Evolutionary conservation across 2,329 filamentous ascomycete species (phyloP).

Genomic region (Dactylellina leptospora): DNA sequence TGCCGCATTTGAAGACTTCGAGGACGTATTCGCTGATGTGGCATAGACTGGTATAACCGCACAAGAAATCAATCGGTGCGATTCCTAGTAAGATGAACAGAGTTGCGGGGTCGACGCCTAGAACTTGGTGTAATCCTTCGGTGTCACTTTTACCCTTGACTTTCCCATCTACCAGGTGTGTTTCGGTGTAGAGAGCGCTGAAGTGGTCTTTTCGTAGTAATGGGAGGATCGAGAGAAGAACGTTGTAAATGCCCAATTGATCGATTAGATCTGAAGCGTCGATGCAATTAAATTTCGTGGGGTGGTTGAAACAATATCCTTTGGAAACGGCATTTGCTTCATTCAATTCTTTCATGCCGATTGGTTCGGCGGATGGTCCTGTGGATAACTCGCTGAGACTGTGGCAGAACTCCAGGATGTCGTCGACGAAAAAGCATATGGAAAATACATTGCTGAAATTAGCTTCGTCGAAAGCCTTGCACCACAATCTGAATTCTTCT

Average conservation of each 20-base stretch:
- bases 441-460: background rate
- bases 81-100: constrained; percentile 66
- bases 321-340: constrained; percentile 9
- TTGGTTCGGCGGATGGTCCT: background rate
- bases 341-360: constrained; percentile 2
- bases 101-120: constrained; percentile 64
- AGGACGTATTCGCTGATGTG: constrained; percentile 57
- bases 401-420: background rate
- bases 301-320: constrained; percentile 57
- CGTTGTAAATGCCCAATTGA: constrained; percentile 62
- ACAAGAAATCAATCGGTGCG: constrained; percentile 60
- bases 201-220: constrained; percentile 63
- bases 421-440: background rate
- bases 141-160: constrained; percentile 54
- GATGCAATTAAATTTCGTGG: constrained; percentile 66
- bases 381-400: background rate
- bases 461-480: background rate
- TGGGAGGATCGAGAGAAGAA: constrained; percentile 64
- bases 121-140: constrained; percentile 60
- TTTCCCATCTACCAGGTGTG: background rate
- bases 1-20: background rate
- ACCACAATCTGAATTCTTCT: constrained; percentile 30
- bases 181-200: constrained; percentile 59
- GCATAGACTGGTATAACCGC: constrained; percentile 37
- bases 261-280: constrained; percentile 66